phyloP scores from a whole-genome alignment of 345 rosid genomes.

The Brassica cretica region DNA sequence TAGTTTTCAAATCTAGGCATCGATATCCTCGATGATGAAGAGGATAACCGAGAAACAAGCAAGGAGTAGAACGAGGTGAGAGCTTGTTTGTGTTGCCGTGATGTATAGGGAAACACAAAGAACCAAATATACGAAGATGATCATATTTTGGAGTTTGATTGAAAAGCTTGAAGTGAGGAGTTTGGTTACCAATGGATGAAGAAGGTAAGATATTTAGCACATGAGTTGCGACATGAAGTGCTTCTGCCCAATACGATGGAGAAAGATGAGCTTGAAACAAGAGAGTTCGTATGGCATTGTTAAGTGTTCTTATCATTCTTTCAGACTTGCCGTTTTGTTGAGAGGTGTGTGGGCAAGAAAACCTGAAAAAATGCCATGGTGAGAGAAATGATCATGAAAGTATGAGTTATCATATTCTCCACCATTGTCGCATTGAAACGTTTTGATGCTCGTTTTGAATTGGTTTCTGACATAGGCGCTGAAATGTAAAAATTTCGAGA shows the following conservation, averaged over 20 bases:
- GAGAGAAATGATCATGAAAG: neutral
- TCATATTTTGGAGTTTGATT: neutral
- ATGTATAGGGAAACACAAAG: neutral
- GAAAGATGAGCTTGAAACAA: neutral
- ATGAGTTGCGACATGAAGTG: neutral
- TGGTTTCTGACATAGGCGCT: no score
- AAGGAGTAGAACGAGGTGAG: neutral
- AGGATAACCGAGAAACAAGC: neutral
- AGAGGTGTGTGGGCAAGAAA: neutral
- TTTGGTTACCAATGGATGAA: neutral
- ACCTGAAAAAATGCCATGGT: fast-evolving
- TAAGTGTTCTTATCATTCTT: neutral
- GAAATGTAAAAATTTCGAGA: no score
- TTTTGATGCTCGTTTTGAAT: no score
- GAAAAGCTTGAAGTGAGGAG: neutral
- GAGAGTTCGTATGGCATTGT: neutral
- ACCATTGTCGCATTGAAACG: no score
- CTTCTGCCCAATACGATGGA: neutral
- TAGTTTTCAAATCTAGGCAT: no score
- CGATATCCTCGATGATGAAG: neutral
- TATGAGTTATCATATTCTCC: neutral
- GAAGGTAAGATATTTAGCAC: neutral
- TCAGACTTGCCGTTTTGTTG: neutral
- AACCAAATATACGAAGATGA: neutral
- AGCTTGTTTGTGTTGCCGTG: neutral